phyloP scores from a whole-genome alignment of 2,329 filamentous ascomycete species.

The Sporothrix pseudoabietina region DNA sequence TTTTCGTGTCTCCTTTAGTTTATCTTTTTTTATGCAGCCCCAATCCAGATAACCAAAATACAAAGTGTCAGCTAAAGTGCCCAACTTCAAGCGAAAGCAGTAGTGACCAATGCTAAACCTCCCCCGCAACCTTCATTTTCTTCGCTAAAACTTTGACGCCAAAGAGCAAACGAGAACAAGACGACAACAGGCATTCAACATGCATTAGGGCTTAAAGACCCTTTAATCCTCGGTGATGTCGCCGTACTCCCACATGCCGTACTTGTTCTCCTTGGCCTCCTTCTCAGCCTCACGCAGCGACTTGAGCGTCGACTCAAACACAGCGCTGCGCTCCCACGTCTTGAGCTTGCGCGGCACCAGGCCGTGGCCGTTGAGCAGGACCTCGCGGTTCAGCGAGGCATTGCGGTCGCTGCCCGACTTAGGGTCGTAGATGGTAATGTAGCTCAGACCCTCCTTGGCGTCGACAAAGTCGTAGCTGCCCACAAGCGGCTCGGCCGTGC shows the following conservation, averaged over 20 bases:
- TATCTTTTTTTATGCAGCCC: neutral
- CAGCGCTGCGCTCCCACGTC: slow-evolving; percentile 77
- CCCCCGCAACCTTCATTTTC: neutral
- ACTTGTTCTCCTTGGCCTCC: slow-evolving; percentile 75
- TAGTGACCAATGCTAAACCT: neutral
- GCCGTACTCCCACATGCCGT: slow-evolving; percentile 98
- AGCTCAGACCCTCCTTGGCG: slow-evolving; percentile 74
- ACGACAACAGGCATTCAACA: no score
- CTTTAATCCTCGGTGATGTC: slow-evolving; percentile 84
- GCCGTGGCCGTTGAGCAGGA: slow-evolving; percentile 79
- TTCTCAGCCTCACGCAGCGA: slow-evolving; percentile 72
- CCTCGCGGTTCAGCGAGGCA: slow-evolving; percentile 86
- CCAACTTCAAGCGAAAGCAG: neutral
- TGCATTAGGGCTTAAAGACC: neutral
- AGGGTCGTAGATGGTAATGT: slow-evolving; percentile 86
- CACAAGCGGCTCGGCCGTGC: slow-evolving; percentile 77
- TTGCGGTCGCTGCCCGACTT: slow-evolving; percentile 63
- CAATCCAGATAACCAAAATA: neutral
- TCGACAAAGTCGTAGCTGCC: slow-evolving; percentile 88
- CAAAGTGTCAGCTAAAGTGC: neutral
- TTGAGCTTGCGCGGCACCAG: slow-evolving; percentile 93
- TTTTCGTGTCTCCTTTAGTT: neutral
- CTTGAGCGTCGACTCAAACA: slow-evolving; percentile 70
- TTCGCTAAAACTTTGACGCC: neutral
- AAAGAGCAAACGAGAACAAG: neutral